Evolutionary conservation across 257 asterid genomes (phyloP).

Genomic region (Rehmannia glutinosa): DNA sequence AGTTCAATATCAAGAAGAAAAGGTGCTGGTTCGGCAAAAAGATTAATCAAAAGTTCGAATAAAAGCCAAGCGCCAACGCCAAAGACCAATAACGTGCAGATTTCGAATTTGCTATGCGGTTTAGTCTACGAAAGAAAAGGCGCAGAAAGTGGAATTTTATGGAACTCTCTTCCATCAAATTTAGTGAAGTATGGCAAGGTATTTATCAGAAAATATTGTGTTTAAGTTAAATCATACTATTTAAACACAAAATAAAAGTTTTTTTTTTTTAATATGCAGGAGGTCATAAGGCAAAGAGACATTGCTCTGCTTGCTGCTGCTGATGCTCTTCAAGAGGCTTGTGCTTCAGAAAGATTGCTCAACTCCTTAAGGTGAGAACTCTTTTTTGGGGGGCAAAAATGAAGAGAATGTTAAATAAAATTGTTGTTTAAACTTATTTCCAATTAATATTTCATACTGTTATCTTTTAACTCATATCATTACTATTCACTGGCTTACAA

Average conservation of each 20-base stretch:
- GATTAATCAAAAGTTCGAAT: slow-evolving; percentile 21
- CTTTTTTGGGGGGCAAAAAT: too few species aligned
- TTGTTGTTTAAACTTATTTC: background rate
- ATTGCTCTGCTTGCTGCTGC: slow-evolving; percentile 57
- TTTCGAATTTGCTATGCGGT: slow-evolving; percentile 26
- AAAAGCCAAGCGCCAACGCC: slow-evolving; percentile 26
- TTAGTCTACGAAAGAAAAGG: slow-evolving; percentile 41
- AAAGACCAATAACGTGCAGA: slow-evolving; percentile 25
- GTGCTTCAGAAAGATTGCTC: slow-evolving; percentile 76
- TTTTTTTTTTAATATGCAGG: too few species aligned
- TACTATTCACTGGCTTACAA: too few species aligned
- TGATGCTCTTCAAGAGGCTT: slow-evolving; percentile 76
- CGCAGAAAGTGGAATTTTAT: slow-evolving; percentile 43
- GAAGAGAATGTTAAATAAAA: background rate
- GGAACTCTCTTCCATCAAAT: slow-evolving; percentile 52
- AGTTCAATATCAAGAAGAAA: slow-evolving; percentile 30
- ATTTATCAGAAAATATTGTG: background rate
- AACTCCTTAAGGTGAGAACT: slow-evolving; percentile 74
- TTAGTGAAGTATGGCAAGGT: slow-evolving; percentile 70
- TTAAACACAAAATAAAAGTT: background rate
- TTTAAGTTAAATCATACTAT: too few species aligned
- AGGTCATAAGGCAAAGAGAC: slow-evolving; percentile 57
- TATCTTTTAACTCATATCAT: too few species aligned
- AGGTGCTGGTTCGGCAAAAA: slow-evolving; percentile 21
- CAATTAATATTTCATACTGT: too few species aligned